Base-by-base conservation (phyloP, 2,329 filamentous ascomycete genomes). In the Neonectria sp. region DNA sequence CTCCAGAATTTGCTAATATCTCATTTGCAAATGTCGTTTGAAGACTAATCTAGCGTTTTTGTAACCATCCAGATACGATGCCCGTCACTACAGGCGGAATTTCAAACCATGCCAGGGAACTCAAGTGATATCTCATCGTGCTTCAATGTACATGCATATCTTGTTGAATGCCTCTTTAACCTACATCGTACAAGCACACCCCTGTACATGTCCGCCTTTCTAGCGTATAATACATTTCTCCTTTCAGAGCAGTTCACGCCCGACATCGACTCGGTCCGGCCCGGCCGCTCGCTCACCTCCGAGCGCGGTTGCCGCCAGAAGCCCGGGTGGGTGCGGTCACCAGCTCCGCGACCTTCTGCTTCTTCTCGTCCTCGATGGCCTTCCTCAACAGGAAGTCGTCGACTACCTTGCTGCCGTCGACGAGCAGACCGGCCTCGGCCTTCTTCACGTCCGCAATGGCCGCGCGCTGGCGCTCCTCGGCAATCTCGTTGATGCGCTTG, bases 401-500 rank as follows among this genome's bases (percentile, higher is more conserved):
- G 60, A 91, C 86, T 63, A 77, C 79, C 75, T 84, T 76, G 37
- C 80, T 73, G n/a, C 90, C 90, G 73, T 91, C 83, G n/a, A 95
- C 80, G 55, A 93, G 71, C 65, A 79, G 77, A 21, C 90, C 90
- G 17, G 85, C 81, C 59, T 89, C 81, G 63, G 82, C 80, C 76
- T 83, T 88, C 75, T 83, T 68, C 68, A 86, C 80, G 72, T 95
- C 92, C 31, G 85, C 79, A 65, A 86, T 73, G 57, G 86, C 78
- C 25, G 84, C 78, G 77, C 86, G 79, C 67, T 85, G 78, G 59
- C 94, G 88, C 67, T 85, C 83, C 48, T 85, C 86, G n/a, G 89
- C 87, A 57, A 98, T 84, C 80, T 92, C 86, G 76, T 83, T 79
- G 77, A 86, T 88, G 70, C 94, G 87, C 82, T 93, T 86, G 53